Percentiles rank a stretch among this genome's conserved stretches.
Evolutionary conservation across 78 protist species (phyloP).

Genomic region (Guillardia theta): DNA sequence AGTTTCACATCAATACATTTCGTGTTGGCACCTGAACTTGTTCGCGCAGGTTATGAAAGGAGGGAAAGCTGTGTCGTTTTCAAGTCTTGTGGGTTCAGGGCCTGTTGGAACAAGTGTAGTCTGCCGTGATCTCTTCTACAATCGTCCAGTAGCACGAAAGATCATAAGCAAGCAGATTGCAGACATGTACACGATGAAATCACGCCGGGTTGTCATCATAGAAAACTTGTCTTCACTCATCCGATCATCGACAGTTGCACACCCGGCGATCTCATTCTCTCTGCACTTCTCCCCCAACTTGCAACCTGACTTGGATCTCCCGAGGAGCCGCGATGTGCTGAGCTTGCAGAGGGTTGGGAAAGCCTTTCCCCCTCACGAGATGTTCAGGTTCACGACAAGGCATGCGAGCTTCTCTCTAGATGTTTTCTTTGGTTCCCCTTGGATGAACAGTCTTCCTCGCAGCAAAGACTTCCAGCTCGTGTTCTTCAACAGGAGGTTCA

Average conservation of each 20-base stretch:
- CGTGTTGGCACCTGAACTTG: too few species aligned
- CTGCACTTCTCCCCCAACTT: background rate
- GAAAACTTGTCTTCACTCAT: too few species aligned
- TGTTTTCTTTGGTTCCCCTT: background rate
- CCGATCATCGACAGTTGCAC: background rate
- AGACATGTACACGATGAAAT: too few species aligned
- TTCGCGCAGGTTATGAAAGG: too few species aligned
- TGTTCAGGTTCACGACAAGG: background rate
- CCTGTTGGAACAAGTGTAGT: slow-evolving; percentile 22
- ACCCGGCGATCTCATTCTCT: background rate
- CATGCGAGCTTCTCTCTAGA: background rate
- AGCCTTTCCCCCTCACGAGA: background rate
- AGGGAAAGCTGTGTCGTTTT: too few species aligned
- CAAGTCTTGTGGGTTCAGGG: background rate
- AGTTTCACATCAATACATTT: too few species aligned
- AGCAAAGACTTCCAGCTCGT: background rate
- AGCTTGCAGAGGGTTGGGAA: background rate
- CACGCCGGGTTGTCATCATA: too few species aligned
- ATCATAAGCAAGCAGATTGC: too few species aligned
- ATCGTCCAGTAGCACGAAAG: slow-evolving; percentile 28
- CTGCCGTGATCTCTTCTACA: slow-evolving; percentile 32
- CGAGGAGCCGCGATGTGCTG: background rate
- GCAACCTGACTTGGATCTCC: background rate
- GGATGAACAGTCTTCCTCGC: background rate
- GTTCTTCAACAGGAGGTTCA: slow-evolving; percentile 13